Evolutionary conservation across 345 rosid genomes (phyloP), one percentile per base, ranked within the genome.

Genomic region (Jatropha curcas): DNA sequence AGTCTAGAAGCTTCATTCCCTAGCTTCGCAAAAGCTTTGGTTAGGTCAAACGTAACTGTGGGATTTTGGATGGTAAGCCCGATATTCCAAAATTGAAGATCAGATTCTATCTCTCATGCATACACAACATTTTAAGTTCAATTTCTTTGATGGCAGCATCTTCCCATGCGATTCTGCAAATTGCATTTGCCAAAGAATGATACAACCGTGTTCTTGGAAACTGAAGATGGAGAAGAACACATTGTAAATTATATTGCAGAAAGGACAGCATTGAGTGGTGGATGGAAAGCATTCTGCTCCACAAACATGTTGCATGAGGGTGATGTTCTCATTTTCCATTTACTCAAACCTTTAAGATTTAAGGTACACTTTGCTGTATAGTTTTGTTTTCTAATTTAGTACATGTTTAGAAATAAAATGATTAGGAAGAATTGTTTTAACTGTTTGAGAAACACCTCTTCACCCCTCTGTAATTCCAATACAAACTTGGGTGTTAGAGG

Each of bases 161-260:
- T 85, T 65, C 86, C 88, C 11, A 81, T 77, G 84, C 73, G 72
- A 65, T 85, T 85, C 76, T 85, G 88, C 83, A 79, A 81, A 76
- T 25, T 72, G 67, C 68, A 82, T 63, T 65, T 85, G 83, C 86
- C 86, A 12, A 76, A 76, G 78, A 53, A 62, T 51, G 84, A 85
- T 63, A 68, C 78, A 30, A 68, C 73, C 20, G 72, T 82, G 34
- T 34, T 34, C 7, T 48, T 85, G 74, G 83, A 78, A 72, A 76
- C 69, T 31, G 86, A 85, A 66, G 66, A 39, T 53, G 86, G 78
- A 41, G 77, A 55, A 34, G 88, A 81, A 60, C 81, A 65, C 66
- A 67, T 76, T n/a, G 73, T 66, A 67, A 83, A 80, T 55, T 85
- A 76, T 51, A 81, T 85, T 65, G 72, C 83, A 28, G 83, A 79